Evolutionary conservation across 352 stramenopile genomes (phyloP).

Genomic region (Pythium rishiriense): DNA sequence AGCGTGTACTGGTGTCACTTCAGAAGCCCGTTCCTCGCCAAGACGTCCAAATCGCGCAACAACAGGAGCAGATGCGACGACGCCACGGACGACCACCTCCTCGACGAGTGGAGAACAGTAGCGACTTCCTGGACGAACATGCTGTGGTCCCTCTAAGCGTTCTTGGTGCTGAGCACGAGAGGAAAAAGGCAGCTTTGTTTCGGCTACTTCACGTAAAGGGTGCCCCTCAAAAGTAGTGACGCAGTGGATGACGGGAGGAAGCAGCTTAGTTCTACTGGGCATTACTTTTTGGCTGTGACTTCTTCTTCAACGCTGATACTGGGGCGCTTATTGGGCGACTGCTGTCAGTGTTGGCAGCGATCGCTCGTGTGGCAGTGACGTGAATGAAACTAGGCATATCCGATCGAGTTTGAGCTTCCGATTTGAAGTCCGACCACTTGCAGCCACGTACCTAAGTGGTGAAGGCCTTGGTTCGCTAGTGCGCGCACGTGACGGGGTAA

Average conservation of each 20-base stretch:
- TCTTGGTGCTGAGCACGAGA: constrained; percentile 36
- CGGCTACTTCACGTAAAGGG: constrained; percentile 42
- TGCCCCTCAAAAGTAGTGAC: not conserved
- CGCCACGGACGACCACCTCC: constrained; percentile 41
- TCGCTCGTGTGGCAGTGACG: constrained; percentile 41
- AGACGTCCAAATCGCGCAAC: not conserved
- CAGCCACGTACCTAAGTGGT: constrained; percentile 20
- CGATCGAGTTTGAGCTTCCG: not conserved
- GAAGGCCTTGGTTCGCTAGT: constrained; percentile 12
- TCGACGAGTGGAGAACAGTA: constrained; percentile 36
- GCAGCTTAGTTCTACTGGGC: too few relatives aligned
- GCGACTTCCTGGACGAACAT: constrained; percentile 38
- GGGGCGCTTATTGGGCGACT: constrained; percentile 56
- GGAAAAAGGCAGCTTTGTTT: constrained; percentile 41
- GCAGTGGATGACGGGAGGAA: too few relatives aligned
- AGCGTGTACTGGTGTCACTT: constrained; percentile 28
- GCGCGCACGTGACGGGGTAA: constrained; percentile 7
- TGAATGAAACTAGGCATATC: constrained; percentile 29
- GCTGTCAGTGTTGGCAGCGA: constrained; percentile 3
- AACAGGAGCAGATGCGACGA: constrained; percentile 36
- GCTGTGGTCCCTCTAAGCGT: constrained; percentile 24
- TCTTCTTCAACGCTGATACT: constrained; percentile 47
- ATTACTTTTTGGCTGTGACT: constrained; percentile 18
- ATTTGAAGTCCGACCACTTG: not conserved
- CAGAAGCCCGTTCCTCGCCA: constrained; percentile 15